Base-by-base conservation (phyloP, 768 basidiomycete genomes). In the Pulveroboletus sp. region DNA sequence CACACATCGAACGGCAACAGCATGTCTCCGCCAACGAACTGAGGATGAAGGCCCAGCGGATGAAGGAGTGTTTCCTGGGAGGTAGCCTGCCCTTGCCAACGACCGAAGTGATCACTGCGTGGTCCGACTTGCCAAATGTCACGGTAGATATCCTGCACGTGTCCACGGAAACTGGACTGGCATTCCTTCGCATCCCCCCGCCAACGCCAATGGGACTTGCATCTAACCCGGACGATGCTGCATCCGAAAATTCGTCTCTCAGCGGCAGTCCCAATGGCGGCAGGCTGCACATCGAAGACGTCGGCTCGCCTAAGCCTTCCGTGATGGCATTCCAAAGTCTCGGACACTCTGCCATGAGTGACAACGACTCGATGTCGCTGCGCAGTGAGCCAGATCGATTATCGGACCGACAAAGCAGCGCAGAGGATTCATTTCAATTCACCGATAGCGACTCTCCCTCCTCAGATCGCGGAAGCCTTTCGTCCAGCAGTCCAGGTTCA, bases 121-220 rank as follows among this genome's bases (percentile, higher is more conserved):
- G 66, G 66, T 37, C 44, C 8, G 46, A 54, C 32, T n/a, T 66
- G 28, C 67, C 67, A n/a, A 68, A 68, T 17, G 10, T 42, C 7
- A 68, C 13, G 6, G 17, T 42, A 26, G 43, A 55, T 13, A 32
- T 39, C 43, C 26, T 56, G n/a, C 37, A 61, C 5, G 40, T 51
- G 46, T 50, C 46, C 3, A 38, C 50, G 44, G 47, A 50, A 40
- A 39, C 49, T 2, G 40, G n/a, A 9, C 5, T 26, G 27, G 14
- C 36, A 10, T 46, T 40, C 38, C 54, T 37, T 32, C 53, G 26
- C 17, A 54, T 51, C 14, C 59, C 66, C 30, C 63, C 61, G 8
- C 53, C 58, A 11, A 66, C 59, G 14, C 60, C 64, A 33, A 47
- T 47, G 2, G 44, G 28, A 17, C 10, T 31, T 4, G 30, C 36